Conservation (phyloP, 169 alveolate species). For the Cryptosporidium bovis region DNA sequence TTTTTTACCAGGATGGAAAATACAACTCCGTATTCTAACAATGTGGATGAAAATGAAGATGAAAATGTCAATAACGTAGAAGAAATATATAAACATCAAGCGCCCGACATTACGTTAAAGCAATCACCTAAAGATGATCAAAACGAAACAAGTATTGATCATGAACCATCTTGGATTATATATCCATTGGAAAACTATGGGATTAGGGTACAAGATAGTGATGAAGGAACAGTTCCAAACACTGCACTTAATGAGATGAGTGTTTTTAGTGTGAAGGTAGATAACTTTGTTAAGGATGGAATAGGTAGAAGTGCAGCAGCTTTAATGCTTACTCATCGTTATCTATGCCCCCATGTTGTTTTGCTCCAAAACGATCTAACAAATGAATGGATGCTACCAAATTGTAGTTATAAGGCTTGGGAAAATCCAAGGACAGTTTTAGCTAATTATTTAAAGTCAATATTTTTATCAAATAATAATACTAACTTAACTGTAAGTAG, state of each 20-base stretch:
- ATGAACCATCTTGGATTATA: conserved; percentile 65
- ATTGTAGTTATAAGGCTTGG: conserved; percentile 79
- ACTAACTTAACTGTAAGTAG: neutral
- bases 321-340: conserved; percentile 77
- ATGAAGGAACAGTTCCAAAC: neutral
- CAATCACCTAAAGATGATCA: conserved; percentile 11
- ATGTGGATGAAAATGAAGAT: neutral
- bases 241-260: conserved; percentile 41
- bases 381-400: conserved; percentile 76
- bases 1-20: too few relatives aligned
- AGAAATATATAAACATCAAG: conserved; percentile 9
- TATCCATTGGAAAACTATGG: conserved; percentile 72
- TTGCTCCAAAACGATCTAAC: conserved; percentile 76
- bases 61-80: neutral
- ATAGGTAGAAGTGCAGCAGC: conserved; percentile 80
- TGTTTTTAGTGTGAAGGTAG: conserved; percentile 66
- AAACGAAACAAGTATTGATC: conserved; percentile 25
- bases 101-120: conserved; percentile 5
- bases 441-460: conserved; percentile 67
- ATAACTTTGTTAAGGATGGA: conserved; percentile 75
- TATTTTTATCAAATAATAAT: conserved; percentile 19
- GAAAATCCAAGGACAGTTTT: conserved; percentile 80
- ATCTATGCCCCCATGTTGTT: conserved; percentile 78
- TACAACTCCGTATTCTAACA: neutral
- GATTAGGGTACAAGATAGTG: conserved; percentile 50